A percentile compares a stretch with the other conserved stretches of the same genome.
Conservation (phyloP, 176 grass and related monocot genomes). For the Avena atlantica region DNA sequence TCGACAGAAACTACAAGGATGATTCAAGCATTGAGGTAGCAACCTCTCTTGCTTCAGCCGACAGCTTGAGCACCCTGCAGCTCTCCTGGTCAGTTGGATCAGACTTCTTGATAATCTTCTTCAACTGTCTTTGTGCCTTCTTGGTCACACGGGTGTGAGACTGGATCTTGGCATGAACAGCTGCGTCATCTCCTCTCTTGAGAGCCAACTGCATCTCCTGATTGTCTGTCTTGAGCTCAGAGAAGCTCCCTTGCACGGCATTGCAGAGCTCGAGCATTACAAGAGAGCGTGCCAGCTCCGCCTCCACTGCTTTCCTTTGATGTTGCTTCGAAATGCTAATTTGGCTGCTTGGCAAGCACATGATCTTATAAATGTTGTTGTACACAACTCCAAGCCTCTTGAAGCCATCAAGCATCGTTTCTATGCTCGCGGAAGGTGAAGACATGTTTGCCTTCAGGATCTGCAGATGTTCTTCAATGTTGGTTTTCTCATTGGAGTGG, state of each 20-base stretch:
- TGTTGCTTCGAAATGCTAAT: conserved; percentile 29
- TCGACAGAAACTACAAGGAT: conserved; percentile 1
- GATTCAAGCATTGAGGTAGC: conserved; percentile 46
- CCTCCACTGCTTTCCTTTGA: conserved; percentile 50
- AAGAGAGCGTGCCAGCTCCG: conserved; percentile 44
- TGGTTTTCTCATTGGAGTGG: neutral
- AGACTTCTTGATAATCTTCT: conserved; percentile 50
- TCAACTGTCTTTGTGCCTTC: conserved; percentile 52
- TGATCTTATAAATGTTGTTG: conserved; percentile 30
- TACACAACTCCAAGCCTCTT: conserved; percentile 33
- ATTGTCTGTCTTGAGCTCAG: conserved; percentile 21
- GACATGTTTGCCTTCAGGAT: conserved; percentile 13
- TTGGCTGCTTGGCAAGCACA: conserved; percentile 37
- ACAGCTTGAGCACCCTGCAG: conserved; percentile 39
- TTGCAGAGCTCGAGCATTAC: conserved; percentile 41
- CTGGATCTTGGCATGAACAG: conserved; percentile 29
- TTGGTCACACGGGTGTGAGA: conserved; percentile 36
- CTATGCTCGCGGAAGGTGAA: neutral
- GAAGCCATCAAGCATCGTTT: conserved; percentile 26
- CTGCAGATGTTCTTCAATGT: neutral
- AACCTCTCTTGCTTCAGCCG: conserved; percentile 51
- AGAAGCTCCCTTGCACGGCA: conserved; percentile 24
- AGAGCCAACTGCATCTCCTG: conserved; percentile 30
- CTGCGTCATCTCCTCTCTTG: conserved; percentile 41
- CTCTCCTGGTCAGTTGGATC: conserved; percentile 20